phyloP scores from a whole-genome alignment of 148 eudicot species.

The Fagopyrum homotropicum region DNA sequence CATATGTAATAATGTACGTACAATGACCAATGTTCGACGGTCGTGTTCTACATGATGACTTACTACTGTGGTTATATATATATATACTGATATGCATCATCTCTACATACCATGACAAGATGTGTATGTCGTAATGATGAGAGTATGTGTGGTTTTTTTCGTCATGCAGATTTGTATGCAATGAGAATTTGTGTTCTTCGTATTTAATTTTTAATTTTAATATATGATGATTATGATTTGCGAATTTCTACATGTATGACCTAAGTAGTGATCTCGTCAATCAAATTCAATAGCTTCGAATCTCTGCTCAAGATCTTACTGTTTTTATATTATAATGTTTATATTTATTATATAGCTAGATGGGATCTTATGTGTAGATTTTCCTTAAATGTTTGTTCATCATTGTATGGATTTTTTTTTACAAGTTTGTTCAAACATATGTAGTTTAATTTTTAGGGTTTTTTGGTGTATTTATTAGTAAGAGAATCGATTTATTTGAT shows the following conservation, averaged over 20 bases:
- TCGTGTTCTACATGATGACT: background rate
- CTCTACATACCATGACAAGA: slow-evolving; percentile 4
- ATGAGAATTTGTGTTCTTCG: background rate
- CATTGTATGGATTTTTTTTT: background rate
- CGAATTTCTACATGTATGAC: background rate
- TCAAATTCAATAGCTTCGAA: background rate
- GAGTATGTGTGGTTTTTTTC: background rate
- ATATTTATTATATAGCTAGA: background rate
- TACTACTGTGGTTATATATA: background rate
- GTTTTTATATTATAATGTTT: background rate
- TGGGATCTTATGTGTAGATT: background rate
- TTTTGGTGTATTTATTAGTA: background rate
- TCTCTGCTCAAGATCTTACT: background rate
- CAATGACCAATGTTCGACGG: no score
- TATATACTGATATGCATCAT: background rate
- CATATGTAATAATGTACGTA: no score
- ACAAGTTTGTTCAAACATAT: background rate
- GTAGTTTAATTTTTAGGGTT: background rate
- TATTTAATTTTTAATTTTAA: no score
- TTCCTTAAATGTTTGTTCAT: background rate
- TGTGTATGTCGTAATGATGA: background rate
- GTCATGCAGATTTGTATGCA: background rate
- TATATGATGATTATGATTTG: slow-evolving; percentile 1
- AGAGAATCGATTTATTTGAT: background rate
- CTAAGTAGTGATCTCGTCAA: background rate